Base-by-base conservation (phyloP, 1,284 basidiomycete genomes). In the Ceratobasidium sp. region DNA sequence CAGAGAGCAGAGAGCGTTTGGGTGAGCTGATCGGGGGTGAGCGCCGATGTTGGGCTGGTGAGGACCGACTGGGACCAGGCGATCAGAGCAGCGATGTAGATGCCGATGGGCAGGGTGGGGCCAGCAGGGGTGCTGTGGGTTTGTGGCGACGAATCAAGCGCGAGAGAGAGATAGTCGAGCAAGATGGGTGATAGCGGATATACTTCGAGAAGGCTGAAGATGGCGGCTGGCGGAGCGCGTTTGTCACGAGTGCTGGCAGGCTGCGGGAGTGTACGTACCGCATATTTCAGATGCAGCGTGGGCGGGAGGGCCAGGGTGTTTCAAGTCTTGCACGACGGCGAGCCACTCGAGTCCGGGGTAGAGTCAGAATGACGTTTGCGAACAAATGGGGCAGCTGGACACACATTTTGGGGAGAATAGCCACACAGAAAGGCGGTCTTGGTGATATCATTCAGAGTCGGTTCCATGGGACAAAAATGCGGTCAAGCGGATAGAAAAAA, bases 271-370 rank as follows among this genome's bases (percentile, higher is more conserved):
- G n/a, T 28, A 57, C 64, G 43, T 50, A 69, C 64, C 39, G 39
- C 64, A 69, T 26, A 69, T 69, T 69, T 69, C 64, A 55, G 64
- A 55, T 39, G 64, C 64, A 32, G 64, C 48, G 21, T 55, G 50
- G 30, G 34, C 16, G n/a, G 62, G 45, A 16, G 61, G 28, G 4
- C 43, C 43, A 16, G 32, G 39, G 2, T 50, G 64, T 69, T 69
- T 69, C 64, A 69, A 21, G n/a, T 69, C 48, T 45, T 69, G 64
- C 52, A 69, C 64, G 41, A 57, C 39, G 34, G 52, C 50, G 16
- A 69, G 64, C 64, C 64, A 69, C 64, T 69, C 45, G 5, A 14
- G 4, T 1, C 55, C 55, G 36, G 34, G 23, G 26, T 30, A 52
- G n/a, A 46, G 45, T 69, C 39, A 55, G 45, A 45, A 50, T 14